A percentile compares a stretch with the other conserved stretches of the same genome.
Conservation (phyloP, 169 alveolate genomes). For the Cystoisospora suis region DNA sequence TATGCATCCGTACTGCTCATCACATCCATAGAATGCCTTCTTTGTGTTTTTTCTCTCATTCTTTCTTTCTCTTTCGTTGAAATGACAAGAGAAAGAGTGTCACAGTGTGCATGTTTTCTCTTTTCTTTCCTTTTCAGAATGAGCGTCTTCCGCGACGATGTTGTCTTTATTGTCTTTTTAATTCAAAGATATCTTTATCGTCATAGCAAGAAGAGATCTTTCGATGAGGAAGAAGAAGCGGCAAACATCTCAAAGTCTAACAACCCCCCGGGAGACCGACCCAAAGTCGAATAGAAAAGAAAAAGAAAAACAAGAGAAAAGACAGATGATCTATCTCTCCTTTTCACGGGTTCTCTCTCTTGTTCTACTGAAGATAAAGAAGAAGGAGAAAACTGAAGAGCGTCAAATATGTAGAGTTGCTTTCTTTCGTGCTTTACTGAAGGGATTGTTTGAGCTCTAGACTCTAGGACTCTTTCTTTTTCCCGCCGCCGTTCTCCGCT, state of each 20-base stretch:
- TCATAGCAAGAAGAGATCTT: background rate
- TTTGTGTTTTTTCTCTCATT: too few relatives aligned
- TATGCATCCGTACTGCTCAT: too few relatives aligned
- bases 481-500: background rate
- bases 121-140: conserved; percentile 72
- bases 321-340: too few relatives aligned
- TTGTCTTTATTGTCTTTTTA: conserved; percentile 94
- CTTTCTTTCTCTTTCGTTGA: too few relatives aligned
- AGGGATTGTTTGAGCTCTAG: background rate
- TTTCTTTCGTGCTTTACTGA: background rate
- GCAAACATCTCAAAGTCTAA: background rate
- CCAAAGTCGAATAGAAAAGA: too few relatives aligned
- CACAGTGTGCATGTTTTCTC: background rate
- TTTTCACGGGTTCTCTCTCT: too few relatives aligned
- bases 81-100: too few relatives aligned
- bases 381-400: background rate
- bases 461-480: background rate
- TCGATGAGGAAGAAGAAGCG: conserved; percentile 14
- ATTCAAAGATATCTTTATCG: conserved; percentile 94
- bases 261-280: too few relatives aligned
- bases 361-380: too few relatives aligned
- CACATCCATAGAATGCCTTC: too few relatives aligned
- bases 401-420: background rate
- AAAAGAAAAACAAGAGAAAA: background rate
- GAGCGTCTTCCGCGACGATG: conserved; percentile 98